Percentiles rank a stretch among this genome's conserved stretches.
Evolutionary conservation across 257 asterid species (phyloP).

Genomic region (Solanum rostratum): DNA sequence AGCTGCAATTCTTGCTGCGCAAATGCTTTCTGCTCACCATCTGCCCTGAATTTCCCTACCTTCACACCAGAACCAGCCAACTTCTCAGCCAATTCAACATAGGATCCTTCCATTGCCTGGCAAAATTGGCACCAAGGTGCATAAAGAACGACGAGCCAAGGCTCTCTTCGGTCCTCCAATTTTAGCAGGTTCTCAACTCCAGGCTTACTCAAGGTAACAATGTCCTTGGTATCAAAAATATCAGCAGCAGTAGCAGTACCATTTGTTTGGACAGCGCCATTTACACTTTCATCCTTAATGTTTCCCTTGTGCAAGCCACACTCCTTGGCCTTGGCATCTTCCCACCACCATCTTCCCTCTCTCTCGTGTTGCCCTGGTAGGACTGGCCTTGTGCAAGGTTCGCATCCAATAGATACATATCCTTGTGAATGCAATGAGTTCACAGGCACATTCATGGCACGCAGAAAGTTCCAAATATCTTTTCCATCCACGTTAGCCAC

Average conservation of each 20-base stretch:
- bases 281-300: slow-evolving; percentile 40
- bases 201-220: slow-evolving; percentile 52
- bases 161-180: slow-evolving; percentile 53
- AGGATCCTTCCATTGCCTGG: slow-evolving; percentile 82
- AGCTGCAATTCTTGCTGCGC: slow-evolving; percentile 56
- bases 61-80: slow-evolving; percentile 57
- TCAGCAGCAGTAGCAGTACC: slow-evolving; percentile 29
- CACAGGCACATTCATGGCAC: slow-evolving; percentile 68
- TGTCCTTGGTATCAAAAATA: slow-evolving; percentile 29
- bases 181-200: slow-evolving; percentile 68
- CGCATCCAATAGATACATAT: slow-evolving; percentile 74
- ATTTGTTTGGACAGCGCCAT: slow-evolving; percentile 23
- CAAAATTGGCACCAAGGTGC: slow-evolving; percentile 93
- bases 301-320: slow-evolving; percentile 90
- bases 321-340: slow-evolving; percentile 88
- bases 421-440: slow-evolving; percentile 68
- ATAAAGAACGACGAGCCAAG: slow-evolving; percentile 72
- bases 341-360: slow-evolving; percentile 99
- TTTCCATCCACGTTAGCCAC: slow-evolving; percentile 59
- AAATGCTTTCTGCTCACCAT: slow-evolving; percentile 70
- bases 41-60: slow-evolving; percentile 77
- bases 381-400: slow-evolving; percentile 80
- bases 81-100: slow-evolving; percentile 52
- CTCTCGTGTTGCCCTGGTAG: slow-evolving; percentile 90
- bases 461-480: slow-evolving; percentile 62